Conservation (phyloP, 352 stramenopile species). For the Phytopythium oedochilum region DNA sequence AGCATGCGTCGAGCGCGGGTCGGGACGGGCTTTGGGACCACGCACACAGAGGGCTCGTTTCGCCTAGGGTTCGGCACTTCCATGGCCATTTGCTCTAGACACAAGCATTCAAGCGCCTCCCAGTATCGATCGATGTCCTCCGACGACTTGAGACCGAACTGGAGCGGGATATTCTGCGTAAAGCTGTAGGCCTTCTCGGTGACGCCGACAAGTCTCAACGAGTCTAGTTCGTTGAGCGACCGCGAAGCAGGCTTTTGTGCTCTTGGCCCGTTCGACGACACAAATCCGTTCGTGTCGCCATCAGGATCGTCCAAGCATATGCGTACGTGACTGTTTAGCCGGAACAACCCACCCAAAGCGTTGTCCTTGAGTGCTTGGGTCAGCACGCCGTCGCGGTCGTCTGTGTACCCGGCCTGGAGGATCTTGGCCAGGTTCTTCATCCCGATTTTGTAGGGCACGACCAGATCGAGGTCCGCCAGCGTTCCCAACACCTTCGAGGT, state of each 20-base stretch:
- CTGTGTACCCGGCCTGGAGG: slow-evolving; percentile 58
- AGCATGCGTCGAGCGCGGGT: slow-evolving; percentile 64
- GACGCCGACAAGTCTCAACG: slow-evolving; percentile 50
- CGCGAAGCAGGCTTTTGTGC: slow-evolving; percentile 1
- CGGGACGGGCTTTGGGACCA: slow-evolving; percentile 55
- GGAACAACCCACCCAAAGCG: slow-evolving; percentile 62
- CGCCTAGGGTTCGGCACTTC: slow-evolving; percentile 49
- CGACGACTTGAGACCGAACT: slow-evolving; percentile 35
- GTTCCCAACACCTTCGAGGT: slow-evolving; percentile 71
- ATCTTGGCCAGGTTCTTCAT: slow-evolving; percentile 78
- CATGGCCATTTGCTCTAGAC: slow-evolving; percentile 78
- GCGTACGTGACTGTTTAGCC: slow-evolving; percentile 36
- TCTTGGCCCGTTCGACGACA: slow-evolving; percentile 3
- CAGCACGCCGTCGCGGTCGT: slow-evolving; percentile 59
- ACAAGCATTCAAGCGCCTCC: slow-evolving; percentile 76
- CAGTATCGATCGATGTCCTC: slow-evolving; percentile 63
- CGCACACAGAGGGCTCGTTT: slow-evolving; percentile 50
- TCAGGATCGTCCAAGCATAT: slow-evolving; percentile 48
- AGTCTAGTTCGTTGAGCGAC: slow-evolving; percentile 20
- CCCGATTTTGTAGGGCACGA: slow-evolving; percentile 77
- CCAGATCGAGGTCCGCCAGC: slow-evolving; percentile 58
- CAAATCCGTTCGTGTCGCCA: slow-evolving; percentile 4
- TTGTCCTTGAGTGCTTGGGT: slow-evolving; percentile 71
- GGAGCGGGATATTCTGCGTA: slow-evolving; percentile 40
- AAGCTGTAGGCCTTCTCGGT: slow-evolving; percentile 77